Conservation (phyloP, 2,329 filamentous ascomycete species). For the Neopestalotiopsis rosae region DNA sequence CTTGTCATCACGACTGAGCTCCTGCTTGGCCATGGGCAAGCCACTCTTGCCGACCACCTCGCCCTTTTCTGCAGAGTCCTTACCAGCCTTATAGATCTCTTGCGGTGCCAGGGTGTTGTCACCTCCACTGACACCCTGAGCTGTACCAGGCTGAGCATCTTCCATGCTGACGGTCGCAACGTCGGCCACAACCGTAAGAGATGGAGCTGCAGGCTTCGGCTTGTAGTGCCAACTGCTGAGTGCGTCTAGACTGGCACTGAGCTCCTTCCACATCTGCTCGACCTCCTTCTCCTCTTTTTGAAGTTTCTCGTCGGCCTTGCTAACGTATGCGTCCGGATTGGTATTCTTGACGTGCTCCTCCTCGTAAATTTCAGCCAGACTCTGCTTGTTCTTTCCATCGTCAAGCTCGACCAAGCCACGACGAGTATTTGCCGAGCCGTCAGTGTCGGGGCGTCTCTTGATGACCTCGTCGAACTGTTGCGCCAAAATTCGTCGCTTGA, state of each 20-base stretch:
- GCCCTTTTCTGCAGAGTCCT: conserved; percentile 65
- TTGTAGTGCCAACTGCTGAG: conserved; percentile 96
- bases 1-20: conserved; percentile 90
- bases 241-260: conserved; percentile 82
- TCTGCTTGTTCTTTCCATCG: conserved; percentile 85
- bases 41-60: conserved; percentile 81
- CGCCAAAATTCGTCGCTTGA: conserved; percentile 90
- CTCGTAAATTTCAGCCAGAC: conserved; percentile 92
- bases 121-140: conserved; percentile 71
- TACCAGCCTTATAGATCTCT: conserved; percentile 86
- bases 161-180: conserved; percentile 94
- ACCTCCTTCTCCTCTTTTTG: conserved; percentile 85
- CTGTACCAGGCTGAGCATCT: conserved; percentile 87
- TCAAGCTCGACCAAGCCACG: conserved; percentile 82
- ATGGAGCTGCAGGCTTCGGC: conserved; percentile 82
- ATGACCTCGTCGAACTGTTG: conserved; percentile 93
- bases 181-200: conserved; percentile 85
- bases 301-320: conserved; percentile 81
- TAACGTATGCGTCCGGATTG: conserved; percentile 80
- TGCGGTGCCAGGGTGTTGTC: conserved; percentile 87
- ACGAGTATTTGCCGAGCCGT: conserved; percentile 61
- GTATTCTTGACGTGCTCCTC: conserved; percentile 82
- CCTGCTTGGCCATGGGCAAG: conserved; percentile 77
- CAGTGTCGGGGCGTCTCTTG: conserved; percentile 77
- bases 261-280: conserved; percentile 79